Conservation (phyloP, 2,329 filamentous ascomycete genomes). For the Ophiosphaerella narmari region DNA sequence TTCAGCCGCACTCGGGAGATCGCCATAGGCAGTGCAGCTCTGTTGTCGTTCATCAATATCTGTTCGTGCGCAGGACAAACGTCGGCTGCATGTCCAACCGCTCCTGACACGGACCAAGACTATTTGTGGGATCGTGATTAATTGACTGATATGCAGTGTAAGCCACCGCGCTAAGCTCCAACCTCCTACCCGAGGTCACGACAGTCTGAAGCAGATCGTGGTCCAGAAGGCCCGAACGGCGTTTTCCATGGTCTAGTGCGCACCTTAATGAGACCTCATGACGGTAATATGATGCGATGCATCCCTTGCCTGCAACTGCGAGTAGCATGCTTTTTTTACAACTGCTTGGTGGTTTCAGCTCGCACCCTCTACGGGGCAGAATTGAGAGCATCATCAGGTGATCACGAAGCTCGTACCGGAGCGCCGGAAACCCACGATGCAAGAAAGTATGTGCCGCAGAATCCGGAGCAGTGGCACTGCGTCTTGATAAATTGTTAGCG, state of each 20-base stretch:
- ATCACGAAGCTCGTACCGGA: background rate
- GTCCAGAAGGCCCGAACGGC: slow-evolving; percentile 8
- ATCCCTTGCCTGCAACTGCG: background rate
- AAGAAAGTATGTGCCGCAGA: background rate
- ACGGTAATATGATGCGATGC: slow-evolving; percentile 9
- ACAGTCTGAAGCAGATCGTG: background rate
- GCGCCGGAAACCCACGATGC: slow-evolving; percentile 1
- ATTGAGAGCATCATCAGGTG: background rate
- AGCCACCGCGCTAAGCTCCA: slow-evolving; percentile 6
- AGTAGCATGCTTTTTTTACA: background rate
- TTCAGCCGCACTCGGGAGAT: slow-evolving; percentile 25
- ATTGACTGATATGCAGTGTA: background rate
- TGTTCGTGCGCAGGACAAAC: background rate
- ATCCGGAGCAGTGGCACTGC: slow-evolving; percentile 4
- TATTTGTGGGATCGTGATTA: background rate
- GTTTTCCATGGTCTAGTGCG: slow-evolving; percentile 3
- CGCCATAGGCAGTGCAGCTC: slow-evolving; percentile 13
- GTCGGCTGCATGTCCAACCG: background rate
- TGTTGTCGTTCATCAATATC: slow-evolving; percentile 1
- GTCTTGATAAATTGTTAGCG: background rate
- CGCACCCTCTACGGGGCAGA: background rate
- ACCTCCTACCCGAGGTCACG: slow-evolving; percentile 1
- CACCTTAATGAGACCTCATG: slow-evolving; percentile 12
- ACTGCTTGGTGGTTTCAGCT: background rate
- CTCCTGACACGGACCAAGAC: background rate